phyloP scores from a whole-genome alignment of 2,329 filamentous ascomycete genomes.

The Lasiodiplodia sp. region DNA sequence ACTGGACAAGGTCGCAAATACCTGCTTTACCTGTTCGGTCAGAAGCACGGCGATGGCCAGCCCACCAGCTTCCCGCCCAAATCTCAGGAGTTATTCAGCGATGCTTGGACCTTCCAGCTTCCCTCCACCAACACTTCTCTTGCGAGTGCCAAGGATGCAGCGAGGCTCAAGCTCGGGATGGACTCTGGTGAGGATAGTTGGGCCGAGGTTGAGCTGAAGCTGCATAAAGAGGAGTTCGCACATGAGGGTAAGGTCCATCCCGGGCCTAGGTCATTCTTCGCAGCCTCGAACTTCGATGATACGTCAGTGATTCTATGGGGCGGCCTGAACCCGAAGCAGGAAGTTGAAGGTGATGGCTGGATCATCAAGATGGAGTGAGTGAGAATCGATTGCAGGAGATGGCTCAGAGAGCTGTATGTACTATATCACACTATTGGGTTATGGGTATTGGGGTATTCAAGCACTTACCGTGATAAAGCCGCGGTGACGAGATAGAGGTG shows the following conservation, averaged over 20 bases:
- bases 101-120: slow-evolving; percentile 52
- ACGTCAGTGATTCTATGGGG: slow-evolving; percentile 52
- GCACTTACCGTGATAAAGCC: background rate
- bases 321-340: slow-evolving; percentile 52
- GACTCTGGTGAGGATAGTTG: slow-evolving; percentile 51
- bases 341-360: slow-evolving; percentile 55
- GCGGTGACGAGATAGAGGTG: background rate
- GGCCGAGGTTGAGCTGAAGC: slow-evolving; percentile 51
- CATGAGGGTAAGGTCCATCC: slow-evolving; percentile 54
- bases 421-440: background rate
- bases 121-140: slow-evolving; percentile 50
- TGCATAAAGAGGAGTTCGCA: slow-evolving; percentile 44
- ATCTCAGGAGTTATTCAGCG: slow-evolving; percentile 2
- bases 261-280: slow-evolving; percentile 52
- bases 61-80: slow-evolving; percentile 36
- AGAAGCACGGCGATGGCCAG: slow-evolving; percentile 34
- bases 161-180: slow-evolving; percentile 50
- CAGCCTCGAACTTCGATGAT: slow-evolving; percentile 48
- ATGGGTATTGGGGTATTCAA: background rate
- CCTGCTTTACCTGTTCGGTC: slow-evolving; percentile 53
- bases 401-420: background rate
- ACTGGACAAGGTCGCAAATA: slow-evolving; percentile 56
- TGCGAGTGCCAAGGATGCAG: slow-evolving; percentile 54
- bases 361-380: slow-evolving; percentile 47
- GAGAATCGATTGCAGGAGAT: background rate